phyloP scores from a whole-genome alignment of 768 basidiomycete species.

The Mycena epipterygia region DNA sequence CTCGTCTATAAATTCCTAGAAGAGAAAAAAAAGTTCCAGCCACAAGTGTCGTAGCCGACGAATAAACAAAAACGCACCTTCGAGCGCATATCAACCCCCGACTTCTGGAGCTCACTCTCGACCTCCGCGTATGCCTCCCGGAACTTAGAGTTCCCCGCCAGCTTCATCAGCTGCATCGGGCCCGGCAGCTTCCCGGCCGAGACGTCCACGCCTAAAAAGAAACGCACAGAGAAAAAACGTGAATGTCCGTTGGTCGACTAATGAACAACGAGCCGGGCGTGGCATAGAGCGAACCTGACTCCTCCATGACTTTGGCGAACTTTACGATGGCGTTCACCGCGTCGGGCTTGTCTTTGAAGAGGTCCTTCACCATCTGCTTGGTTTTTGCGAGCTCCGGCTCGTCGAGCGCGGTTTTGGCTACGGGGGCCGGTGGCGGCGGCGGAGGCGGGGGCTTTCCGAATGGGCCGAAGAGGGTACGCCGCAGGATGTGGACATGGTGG shows the following conservation, averaged over 20 bases:
- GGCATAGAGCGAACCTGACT: conserved; percentile 21
- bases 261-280: neutral
- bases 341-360: conserved; percentile 33
- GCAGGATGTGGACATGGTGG: neutral
- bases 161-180: conserved; percentile 64
- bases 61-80: conserved; percentile 57
- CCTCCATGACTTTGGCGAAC: conserved; percentile 28
- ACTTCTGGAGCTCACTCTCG: conserved; percentile 65
- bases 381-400: conserved; percentile 24
- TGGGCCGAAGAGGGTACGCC: conserved; percentile 24
- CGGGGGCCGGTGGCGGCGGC: neutral
- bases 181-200: conserved; percentile 34
- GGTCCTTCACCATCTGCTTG: conserved; percentile 1
- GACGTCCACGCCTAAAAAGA: conserved; percentile 23
- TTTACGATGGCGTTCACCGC: conserved; percentile 24
- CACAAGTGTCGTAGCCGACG: neutral
- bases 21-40: neutral
- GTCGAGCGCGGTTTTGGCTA: neutral
- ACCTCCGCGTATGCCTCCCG: conserved; percentile 60
- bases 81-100: conserved; percentile 70
- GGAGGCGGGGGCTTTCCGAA: conserved; percentile 19
- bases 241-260: neutral
- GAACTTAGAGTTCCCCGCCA: conserved; percentile 68
- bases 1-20: neutral
- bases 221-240: too few relatives aligned